These are phyloP conservation scores for Cornus florida DNA, from an alignment of 148 eudicot species.

Conservation along the genomic window DNA sequence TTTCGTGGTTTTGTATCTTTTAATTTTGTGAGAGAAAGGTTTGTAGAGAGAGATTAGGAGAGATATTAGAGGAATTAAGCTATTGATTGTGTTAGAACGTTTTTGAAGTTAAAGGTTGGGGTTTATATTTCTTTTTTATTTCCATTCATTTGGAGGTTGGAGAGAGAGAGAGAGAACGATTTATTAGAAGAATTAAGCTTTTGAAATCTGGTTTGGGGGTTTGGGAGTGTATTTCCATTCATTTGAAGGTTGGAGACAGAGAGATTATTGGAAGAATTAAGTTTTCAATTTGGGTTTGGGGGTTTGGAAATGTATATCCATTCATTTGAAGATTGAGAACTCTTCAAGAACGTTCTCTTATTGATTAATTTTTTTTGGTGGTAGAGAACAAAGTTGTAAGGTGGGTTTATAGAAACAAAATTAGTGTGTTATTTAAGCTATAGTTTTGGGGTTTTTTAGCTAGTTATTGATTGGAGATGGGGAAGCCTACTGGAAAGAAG, in stretches of 20 bases:
- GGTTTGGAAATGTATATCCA: not conserved
- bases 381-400: not conserved
- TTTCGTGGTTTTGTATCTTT: not conserved
- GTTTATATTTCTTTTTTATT: not conserved
- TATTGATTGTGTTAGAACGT: too few relatives aligned
- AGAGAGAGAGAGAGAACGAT: not conserved
- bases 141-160: not conserved
- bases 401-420: not conserved
- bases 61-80: too few relatives aligned
- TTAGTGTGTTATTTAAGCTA: not conserved
- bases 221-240: not conserved
- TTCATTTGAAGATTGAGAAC: not conserved
- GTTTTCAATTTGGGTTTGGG: not conserved
- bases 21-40: not conserved
- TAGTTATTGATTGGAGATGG: conserved; percentile 41
- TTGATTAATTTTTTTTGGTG: too few relatives aligned
- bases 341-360: not conserved
- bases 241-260: not conserved
- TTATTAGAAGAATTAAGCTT: too few relatives aligned
- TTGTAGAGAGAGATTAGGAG: not conserved
- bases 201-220: too few relatives aligned
- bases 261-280: not conserved
- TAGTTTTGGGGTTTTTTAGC: not conserved
- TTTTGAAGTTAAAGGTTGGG: not conserved
- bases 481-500: conserved; percentile 78